These are phyloP conservation scores for Haberlea rhodopensis DNA, from an alignment of 257 asterid species.

Conservation along the genomic window DNA sequence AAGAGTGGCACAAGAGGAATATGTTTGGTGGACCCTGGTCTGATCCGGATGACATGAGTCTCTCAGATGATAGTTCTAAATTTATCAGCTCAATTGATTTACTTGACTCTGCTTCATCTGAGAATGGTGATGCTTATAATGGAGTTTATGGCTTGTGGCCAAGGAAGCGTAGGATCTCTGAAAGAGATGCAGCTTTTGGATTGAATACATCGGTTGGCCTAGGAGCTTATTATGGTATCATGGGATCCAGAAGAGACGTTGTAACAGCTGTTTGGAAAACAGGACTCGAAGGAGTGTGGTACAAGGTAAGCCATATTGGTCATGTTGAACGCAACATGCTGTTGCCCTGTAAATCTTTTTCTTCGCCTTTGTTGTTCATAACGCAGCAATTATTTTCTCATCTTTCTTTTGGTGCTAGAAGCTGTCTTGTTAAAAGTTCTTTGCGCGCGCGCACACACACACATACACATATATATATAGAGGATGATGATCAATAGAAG, in stretches of 20 bases:
- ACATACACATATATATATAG: not conserved
- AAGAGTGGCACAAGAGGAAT: slow-evolving; percentile 98
- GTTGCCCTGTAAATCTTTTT: not conserved
- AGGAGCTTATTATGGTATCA: slow-evolving; percentile 96
- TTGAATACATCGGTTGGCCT: slow-evolving; percentile 90
- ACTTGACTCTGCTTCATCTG: slow-evolving; percentile 49
- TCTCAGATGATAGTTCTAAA: slow-evolving; percentile 48
- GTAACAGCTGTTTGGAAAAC: slow-evolving; percentile 97
- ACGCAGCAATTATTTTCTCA: slow-evolving; percentile 5
- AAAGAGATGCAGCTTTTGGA: slow-evolving; percentile 98
- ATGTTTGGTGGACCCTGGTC: slow-evolving; percentile 99
- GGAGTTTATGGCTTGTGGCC: slow-evolving; percentile 96
- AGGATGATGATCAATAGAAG: not conserved
- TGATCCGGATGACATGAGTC: slow-evolving; percentile 60
- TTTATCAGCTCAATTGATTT: slow-evolving; percentile 50
- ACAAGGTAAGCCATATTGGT: slow-evolving; percentile 55
- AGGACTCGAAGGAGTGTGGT: slow-evolving; percentile 99
- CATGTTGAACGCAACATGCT: not conserved
- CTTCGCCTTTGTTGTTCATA: not conserved
- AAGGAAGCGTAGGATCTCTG: slow-evolving; percentile 94
- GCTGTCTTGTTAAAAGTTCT: not conserved
- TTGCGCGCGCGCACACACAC: not conserved
- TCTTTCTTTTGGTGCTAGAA: slow-evolving; percentile 15
- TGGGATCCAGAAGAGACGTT: slow-evolving; percentile 99
- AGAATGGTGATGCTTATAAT: slow-evolving; percentile 46